These are phyloP conservation scores for Coemansia guatemalensis DNA, from an alignment of 192 early-diverging fungal species.

Conservation along the genomic window DNA sequence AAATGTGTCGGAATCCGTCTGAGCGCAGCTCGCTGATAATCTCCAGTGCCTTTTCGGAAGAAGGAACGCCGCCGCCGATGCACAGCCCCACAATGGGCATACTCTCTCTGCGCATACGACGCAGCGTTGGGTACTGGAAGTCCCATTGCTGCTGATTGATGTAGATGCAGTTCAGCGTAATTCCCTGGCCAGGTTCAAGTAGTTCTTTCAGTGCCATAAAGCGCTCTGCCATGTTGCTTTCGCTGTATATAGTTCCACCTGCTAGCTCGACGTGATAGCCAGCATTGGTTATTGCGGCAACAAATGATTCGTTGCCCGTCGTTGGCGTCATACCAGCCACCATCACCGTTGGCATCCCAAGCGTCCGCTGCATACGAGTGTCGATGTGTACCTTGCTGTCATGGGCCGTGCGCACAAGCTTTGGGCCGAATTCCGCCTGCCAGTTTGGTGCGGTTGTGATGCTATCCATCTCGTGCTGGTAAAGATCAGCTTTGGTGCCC, in stretches of 20 bases:
- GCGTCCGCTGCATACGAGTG: constrained; percentile 78
- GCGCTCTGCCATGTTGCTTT: constrained; percentile 64
- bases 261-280: constrained; percentile 89
- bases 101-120: constrained; percentile 75
- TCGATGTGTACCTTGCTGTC: constrained; percentile 72
- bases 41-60: constrained; percentile 75
- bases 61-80: constrained; percentile 88
- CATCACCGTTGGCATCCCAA: constrained; percentile 89
- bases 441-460: constrained; percentile 77
- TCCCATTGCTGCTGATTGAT: constrained; percentile 82
- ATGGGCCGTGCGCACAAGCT: constrained; percentile 61
- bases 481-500: constrained; percentile 71
- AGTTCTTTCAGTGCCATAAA: constrained; percentile 71
- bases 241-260: constrained; percentile 84
- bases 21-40: constrained; percentile 71
- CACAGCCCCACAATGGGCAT: constrained; percentile 88
- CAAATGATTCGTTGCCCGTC: constrained; percentile 76
- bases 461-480: constrained; percentile 70
- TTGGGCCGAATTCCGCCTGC: constrained; percentile 76
- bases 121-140: constrained; percentile 73
- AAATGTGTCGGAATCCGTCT: constrained; percentile 69
- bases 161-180: constrained; percentile 86
- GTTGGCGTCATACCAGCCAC: constrained; percentile 92
- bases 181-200: constrained; percentile 76
- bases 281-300: constrained; percentile 81